Base-by-base conservation (phyloP, 2,329 filamentous ascomycete species). In the Scorias spongiosa region DNA sequence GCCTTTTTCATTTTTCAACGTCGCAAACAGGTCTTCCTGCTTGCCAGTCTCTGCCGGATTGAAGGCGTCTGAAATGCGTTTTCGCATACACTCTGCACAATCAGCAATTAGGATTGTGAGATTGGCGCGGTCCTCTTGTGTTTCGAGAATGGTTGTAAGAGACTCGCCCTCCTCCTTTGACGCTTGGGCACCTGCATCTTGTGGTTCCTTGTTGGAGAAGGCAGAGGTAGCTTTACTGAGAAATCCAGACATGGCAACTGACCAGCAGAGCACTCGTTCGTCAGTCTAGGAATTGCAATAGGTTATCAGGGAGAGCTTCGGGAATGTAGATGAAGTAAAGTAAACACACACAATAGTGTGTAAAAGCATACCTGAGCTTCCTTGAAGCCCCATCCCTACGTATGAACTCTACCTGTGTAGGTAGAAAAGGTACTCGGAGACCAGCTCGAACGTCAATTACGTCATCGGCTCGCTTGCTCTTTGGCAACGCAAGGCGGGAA, bases 71-170 rank as follows among this genome's bases (percentile, higher is more conserved):
- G 64, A 51, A 29, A 71, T 61, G 5, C 55, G 60, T 43, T 66
- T 63, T 20, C 64, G 62, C 66, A 70, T 69, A 1, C 58, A 54
- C 47, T 65, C 65, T 10, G 66, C 67, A 46, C 63, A 66, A 34
- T 65, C 62, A 11, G 65, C 64, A 14, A 71, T 56, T n/a, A 70
- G 60, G 12, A 69, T 57, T 0, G 65, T 68, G 15, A 71, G 57
- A 26, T 68, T 64, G 37, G 60, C 56, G 12, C 67, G 63, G 12
- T 67, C 59, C 26, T 65, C 57, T 7, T 59, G 56, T 7, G 64
- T 66, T 17, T 57, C 54, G 41, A 71, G 61, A 18, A 70, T 61
- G 5, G 68, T 69, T 1, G 64, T 67, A 42, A 71, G 62, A 5
- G 59, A 62, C 45, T 62, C 55, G 41, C 60, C 61, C 40, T 61